A percentile compares a stretch with the other conserved stretches of the same genome.
phyloP scores from a whole-genome alignment of 164 flowering plant genomes.

The Liquidambar formosana region DNA sequence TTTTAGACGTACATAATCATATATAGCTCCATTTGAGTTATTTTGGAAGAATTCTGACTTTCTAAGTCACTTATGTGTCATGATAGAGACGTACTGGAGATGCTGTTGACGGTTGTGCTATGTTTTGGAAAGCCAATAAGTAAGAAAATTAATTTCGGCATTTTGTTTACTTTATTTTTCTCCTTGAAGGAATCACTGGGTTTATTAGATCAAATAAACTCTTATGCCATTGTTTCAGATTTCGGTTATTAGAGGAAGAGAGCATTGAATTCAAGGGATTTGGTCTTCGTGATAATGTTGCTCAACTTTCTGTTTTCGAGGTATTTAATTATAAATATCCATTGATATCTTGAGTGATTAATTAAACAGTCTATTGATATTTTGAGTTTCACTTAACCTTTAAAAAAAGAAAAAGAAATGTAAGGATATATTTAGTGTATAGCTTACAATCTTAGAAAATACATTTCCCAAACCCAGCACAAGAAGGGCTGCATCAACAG shows the following conservation, averaged over 20 bases:
- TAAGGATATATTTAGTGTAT: no score
- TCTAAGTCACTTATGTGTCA: conserved; percentile 11
- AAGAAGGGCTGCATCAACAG: no score
- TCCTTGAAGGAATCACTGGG: background rate
- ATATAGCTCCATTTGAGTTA: conserved; percentile 4
- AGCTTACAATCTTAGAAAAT: no score
- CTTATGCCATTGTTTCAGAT: conserved; percentile 28
- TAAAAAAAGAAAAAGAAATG: no score
- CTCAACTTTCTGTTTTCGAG: conserved; percentile 66
- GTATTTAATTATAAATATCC: conserved; percentile 22
- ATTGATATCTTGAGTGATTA: background rate
- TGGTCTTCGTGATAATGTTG: conserved; percentile 66
- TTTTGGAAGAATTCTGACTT: conserved; percentile 4
- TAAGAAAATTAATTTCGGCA: conserved; percentile 18
- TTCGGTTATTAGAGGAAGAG: conserved; percentile 45
- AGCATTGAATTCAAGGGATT: conserved; percentile 45
- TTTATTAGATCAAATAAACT: background rate
- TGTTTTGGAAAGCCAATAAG: conserved; percentile 63
- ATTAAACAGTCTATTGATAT: background rate
- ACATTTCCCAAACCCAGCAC: no score
- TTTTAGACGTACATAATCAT: background rate
- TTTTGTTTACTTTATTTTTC: background rate
- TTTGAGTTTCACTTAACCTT: no score
- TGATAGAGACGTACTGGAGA: conserved; percentile 67
- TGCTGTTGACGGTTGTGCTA: conserved; percentile 65